A percentile compares a stretch with the other conserved stretches of the same genome.
Conservation (phyloP, 2,329 filamentous ascomycete genomes). For the Ceratocystis alfenasii region DNA sequence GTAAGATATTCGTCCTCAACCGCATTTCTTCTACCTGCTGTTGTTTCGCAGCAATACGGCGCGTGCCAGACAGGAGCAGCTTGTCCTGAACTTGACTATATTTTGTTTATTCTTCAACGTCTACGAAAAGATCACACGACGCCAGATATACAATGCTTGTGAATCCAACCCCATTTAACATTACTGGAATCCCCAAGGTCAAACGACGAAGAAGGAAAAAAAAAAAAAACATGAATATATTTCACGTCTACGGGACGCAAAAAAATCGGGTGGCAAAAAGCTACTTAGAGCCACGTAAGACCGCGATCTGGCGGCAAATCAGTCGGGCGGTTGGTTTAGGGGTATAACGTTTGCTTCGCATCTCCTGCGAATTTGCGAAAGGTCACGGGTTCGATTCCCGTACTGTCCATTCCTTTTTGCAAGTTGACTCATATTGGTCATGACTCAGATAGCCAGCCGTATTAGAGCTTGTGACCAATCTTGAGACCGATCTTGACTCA, state of each 20-base stretch:
- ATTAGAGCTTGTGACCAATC: too few species aligned
- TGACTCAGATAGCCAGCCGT: too few species aligned
- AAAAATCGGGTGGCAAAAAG: background rate
- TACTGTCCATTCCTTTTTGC: conserved; percentile 18
- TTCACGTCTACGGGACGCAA: background rate
- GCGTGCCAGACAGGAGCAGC: background rate
- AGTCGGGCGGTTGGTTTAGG: conserved; percentile 21
- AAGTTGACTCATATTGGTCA: too few species aligned
- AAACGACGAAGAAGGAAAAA: too few species aligned
- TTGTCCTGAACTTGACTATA: background rate
- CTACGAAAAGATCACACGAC: background rate
- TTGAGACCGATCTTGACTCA: too few species aligned
- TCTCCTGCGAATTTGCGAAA: conserved; percentile 21
- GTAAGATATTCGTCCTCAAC: too few species aligned
- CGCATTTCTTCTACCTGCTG: too few species aligned
- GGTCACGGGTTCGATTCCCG: conserved; percentile 22
- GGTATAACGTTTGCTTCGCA: conserved; percentile 22
- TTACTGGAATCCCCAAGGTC: too few species aligned
- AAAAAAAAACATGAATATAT: too few species aligned
- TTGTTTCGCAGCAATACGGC: too few species aligned
- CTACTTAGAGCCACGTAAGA: background rate
- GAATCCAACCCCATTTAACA: too few species aligned
- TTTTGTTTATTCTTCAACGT: background rate
- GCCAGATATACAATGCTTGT: too few species aligned
- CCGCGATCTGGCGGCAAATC: background rate